A percentile compares a stretch with the other conserved stretches of the same genome.
Conservation (phyloP, 768 basidiomycete species). For the Lactarius trivialis region DNA sequence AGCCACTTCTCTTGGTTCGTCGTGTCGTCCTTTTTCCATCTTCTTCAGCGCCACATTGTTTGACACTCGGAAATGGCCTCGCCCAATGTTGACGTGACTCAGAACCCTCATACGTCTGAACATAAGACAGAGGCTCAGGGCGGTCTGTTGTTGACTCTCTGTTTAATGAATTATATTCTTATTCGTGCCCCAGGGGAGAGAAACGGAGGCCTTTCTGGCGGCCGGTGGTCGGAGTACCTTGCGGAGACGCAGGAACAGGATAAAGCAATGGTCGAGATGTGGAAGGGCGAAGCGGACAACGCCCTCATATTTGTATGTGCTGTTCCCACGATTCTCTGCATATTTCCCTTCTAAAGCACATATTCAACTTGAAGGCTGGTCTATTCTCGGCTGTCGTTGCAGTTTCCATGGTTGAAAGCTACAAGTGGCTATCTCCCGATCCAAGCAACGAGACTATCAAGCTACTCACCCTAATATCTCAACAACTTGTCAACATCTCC, state of each 20-base stretch:
- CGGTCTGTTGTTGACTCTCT: neutral
- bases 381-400: slow-evolving; percentile 17
- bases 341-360: neutral
- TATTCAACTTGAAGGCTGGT: slow-evolving; percentile 10
- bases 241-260: neutral
- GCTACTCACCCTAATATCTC: neutral
- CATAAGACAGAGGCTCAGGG: too few relatives aligned
- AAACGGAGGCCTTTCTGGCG: neutral
- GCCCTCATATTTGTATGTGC: slow-evolving; percentile 11
- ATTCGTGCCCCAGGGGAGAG: neutral
- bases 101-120: too few relatives aligned
- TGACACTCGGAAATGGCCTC: too few relatives aligned
- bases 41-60: too few relatives aligned
- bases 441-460: neutral
- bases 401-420: slow-evolving; percentile 13
- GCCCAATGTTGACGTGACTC: too few relatives aligned
- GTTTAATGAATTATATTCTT: neutral
- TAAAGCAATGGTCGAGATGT: neutral
- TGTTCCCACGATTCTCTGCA: neutral
- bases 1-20: too few relatives aligned
- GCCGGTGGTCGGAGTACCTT: slow-evolving; percentile 10
- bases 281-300: neutral
- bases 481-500: neutral
- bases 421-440: slow-evolving; percentile 9
- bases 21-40: too few relatives aligned